Percentiles rank a stretch among this genome's conserved stretches.
phyloP scores from a whole-genome alignment of 768 basidiomycete species.

The Mycena sanguinolenta region DNA sequence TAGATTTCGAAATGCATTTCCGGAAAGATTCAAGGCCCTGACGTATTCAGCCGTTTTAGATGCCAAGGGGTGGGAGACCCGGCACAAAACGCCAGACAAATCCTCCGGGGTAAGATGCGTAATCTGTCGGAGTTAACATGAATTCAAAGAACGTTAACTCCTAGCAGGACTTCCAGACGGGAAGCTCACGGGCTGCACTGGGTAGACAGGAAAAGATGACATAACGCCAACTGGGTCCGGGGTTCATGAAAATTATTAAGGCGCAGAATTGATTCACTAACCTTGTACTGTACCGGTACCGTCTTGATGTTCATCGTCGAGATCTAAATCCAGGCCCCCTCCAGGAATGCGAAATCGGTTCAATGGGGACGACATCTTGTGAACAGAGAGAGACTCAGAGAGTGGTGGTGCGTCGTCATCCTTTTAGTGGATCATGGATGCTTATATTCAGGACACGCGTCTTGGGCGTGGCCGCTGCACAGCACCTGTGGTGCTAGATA shows the following conservation, averaged over 20 bases:
- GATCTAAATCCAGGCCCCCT: slow-evolving; percentile 30
- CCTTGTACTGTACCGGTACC: slow-evolving; percentile 10
- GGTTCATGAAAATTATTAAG: background rate
- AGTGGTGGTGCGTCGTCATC: background rate
- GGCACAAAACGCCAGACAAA: slow-evolving; percentile 23
- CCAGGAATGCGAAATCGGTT: slow-evolving; percentile 32
- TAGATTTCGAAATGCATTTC: slow-evolving; percentile 27
- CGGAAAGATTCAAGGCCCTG: slow-evolving; percentile 26
- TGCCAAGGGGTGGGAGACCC: slow-evolving; percentile 22
- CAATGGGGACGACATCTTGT: slow-evolving; percentile 12
- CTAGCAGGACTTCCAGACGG: too few species aligned
- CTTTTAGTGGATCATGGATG: background rate
- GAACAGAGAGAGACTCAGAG: background rate
- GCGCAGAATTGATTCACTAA: background rate
- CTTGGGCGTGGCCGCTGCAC: slow-evolving; percentile 14
- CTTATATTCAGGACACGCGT: slow-evolving; percentile 20
- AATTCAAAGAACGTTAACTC: background rate
- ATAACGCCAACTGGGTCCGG: background rate
- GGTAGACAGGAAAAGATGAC: background rate
- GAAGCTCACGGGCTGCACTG: slow-evolving; percentile 18
- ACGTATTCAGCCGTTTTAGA: slow-evolving; percentile 27
- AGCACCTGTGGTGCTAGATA: slow-evolving; percentile 19
- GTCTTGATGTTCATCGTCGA: slow-evolving; percentile 16
- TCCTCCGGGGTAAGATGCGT: slow-evolving; percentile 19
- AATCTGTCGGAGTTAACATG: slow-evolving; percentile 15